Conservation (phyloP, 768 basidiomycete genomes). For the Tephrocybe sp. region DNA sequence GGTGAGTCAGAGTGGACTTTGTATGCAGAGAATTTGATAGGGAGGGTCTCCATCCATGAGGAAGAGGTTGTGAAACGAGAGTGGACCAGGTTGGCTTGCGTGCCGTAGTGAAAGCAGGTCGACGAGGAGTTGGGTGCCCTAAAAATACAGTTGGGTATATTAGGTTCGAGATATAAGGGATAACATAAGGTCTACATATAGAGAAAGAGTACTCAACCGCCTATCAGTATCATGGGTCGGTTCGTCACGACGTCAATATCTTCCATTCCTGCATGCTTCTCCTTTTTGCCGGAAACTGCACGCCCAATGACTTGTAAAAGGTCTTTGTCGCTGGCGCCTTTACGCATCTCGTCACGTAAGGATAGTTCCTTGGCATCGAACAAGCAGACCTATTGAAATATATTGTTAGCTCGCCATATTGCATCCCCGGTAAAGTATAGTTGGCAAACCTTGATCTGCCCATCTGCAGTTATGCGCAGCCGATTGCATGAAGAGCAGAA, state of each 20-base stretch:
- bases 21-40: slow-evolving; percentile 25
- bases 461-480: slow-evolving; percentile 83
- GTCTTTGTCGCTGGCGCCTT: slow-evolving; percentile 60
- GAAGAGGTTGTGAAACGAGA: not conserved
- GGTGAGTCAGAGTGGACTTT: slow-evolving; percentile 54
- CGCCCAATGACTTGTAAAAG: slow-evolving; percentile 56
- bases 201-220: slow-evolving; percentile 68
- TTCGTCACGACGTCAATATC: slow-evolving; percentile 73
- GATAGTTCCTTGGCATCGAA: slow-evolving; percentile 86
- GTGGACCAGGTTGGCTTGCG: not conserved
- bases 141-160: slow-evolving; percentile 12
- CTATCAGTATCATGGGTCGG: slow-evolving; percentile 90
- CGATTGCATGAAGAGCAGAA: slow-evolving; percentile 86
- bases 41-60: slow-evolving; percentile 8
- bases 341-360: slow-evolving; percentile 70
- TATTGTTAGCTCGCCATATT: too few species aligned
- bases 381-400: slow-evolving; percentile 64
- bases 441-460: slow-evolving; percentile 91
- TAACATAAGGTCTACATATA: slow-evolving; percentile 21
- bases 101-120: not conserved
- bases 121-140: slow-evolving; percentile 11
- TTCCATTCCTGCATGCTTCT: slow-evolving; percentile 84
- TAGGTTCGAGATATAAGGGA: slow-evolving; percentile 16
- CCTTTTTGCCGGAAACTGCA: slow-evolving; percentile 72
- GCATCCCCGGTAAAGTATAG: too few species aligned